These are phyloP conservation scores for Gossypium gossypioides DNA, from an alignment of 441 rosid genomes.

Conservation along the genomic window DNA sequence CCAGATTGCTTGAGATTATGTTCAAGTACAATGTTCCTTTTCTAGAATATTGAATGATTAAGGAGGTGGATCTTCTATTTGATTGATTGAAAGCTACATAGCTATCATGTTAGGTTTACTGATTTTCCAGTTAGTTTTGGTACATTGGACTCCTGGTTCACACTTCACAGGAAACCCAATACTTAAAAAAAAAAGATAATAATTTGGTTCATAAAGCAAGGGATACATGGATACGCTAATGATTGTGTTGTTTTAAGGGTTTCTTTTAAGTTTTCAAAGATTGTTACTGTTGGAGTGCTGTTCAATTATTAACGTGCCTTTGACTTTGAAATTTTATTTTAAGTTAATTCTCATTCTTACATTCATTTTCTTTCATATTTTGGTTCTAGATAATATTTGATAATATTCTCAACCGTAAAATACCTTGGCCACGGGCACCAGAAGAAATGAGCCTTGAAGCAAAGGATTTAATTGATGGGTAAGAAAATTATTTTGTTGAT, in stretches of 20 bases:
- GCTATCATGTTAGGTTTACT: not conserved
- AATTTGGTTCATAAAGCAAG: not conserved
- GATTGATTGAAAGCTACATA: not conserved
- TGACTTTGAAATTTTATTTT: not conserved
- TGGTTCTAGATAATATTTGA: conserved; percentile 79
- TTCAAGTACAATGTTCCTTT: not conserved
- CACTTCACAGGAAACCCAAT: not conserved
- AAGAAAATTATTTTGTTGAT: conserved; percentile 19
- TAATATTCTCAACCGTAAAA: conserved; percentile 92
- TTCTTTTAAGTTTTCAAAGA: not conserved
- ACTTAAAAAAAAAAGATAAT: not conserved
- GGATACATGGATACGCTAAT: not conserved
- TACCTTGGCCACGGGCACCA: conserved; percentile 89
- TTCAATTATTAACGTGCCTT: not conserved
- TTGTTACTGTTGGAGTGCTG: not conserved
- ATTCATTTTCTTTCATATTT: conserved; percentile 21
- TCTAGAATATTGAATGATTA: not conserved
- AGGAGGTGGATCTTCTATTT: not conserved
- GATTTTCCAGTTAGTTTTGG: conserved; percentile 1
- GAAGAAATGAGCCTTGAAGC: conserved; percentile 87
- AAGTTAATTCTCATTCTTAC: conserved; percentile 8
- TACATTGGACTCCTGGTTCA: not conserved
- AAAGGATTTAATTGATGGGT: conserved; percentile 79
- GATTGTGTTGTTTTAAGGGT: not conserved
- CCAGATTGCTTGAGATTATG: not conserved